Evolutionary conservation across 352 stramenopile species (phyloP).

Genomic region (Pythium insidiosum): DNA sequence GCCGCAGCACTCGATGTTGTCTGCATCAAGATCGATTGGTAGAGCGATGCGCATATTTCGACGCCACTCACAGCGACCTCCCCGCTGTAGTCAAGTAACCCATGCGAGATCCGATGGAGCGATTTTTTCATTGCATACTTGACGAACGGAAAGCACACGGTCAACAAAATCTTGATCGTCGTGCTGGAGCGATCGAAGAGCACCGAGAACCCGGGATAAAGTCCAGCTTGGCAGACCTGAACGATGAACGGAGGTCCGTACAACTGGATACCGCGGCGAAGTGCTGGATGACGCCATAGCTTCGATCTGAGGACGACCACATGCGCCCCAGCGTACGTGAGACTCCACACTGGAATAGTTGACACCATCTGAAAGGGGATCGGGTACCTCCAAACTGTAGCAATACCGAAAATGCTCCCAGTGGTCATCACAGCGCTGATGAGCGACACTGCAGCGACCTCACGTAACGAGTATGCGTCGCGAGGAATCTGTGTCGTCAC

Average conservation of each 20-base stretch:
- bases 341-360: not conserved
- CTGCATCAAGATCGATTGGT: conserved; percentile 20
- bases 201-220: conserved; percentile 16
- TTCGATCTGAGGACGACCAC: conserved; percentile 4
- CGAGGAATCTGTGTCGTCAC: not conserved
- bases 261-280: not conserved
- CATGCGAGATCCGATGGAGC: not conserved
- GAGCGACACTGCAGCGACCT: not conserved
- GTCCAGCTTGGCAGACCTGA: conserved; percentile 4
- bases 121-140: conserved; percentile 12
- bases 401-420: not conserved
- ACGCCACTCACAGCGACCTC: conserved; percentile 11
- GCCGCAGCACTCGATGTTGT: conserved; percentile 6
- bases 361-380: conserved; percentile 3
- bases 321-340: conserved; percentile 1
- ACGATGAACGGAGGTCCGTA: not conserved
- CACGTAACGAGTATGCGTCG: not conserved
- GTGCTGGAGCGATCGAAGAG: conserved; percentile 9
- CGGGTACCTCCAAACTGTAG: conserved; percentile 1
- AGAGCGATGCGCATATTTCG: conserved; percentile 16
- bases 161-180: conserved; percentile 6
- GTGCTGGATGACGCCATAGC: not conserved
- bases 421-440: not conserved
- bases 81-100: not conserved
- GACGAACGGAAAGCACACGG: conserved; percentile 10